Conservation (phyloP, 371 early-diverging fungal genomes). For the Mucor mucedo region DNA sequence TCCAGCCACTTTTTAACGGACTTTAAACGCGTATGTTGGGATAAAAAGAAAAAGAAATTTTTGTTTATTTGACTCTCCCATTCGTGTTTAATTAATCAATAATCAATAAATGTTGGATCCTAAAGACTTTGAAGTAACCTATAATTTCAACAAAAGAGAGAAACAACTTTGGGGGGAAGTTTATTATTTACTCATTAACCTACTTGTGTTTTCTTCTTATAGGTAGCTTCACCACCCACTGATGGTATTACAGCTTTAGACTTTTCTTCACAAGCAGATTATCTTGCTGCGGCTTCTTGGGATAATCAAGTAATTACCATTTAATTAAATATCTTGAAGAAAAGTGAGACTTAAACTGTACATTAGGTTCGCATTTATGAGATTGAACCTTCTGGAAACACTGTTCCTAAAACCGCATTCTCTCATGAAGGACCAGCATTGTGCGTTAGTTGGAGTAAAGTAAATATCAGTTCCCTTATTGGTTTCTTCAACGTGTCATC, state of each 20-base stretch:
- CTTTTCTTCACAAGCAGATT: conserved; percentile 86
- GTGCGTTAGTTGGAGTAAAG: conserved; percentile 87
- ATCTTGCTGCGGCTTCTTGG: conserved; percentile 89
- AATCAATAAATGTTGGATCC: conserved; percentile 26
- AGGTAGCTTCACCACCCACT: conserved; percentile 77
- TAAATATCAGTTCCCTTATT: conserved; percentile 34
- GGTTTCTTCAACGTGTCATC: not conserved
- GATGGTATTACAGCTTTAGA: conserved; percentile 82
- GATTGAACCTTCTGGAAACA: conserved; percentile 72
- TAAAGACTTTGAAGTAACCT: conserved; percentile 35
- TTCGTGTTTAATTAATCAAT: not conserved
- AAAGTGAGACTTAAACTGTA: too few relatives aligned
- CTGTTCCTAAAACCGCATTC: conserved; percentile 79
- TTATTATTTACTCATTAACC: not conserved
- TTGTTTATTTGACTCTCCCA: conserved; percentile 2
- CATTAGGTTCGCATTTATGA: conserved; percentile 90
- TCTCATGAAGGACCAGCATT: conserved; percentile 87
- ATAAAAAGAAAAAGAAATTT: conserved; percentile 8
- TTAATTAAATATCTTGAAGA: too few relatives aligned
- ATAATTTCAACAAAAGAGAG: not conserved
- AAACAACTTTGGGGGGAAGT: not conserved
- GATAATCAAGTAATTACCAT: conserved; percentile 76
- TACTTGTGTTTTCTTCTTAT: not conserved
- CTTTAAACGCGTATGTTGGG: not conserved
- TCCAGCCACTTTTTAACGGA: conserved; percentile 2